Conservation (phyloP, 805 yeast genomes). For the Yarrowia hollandica region DNA sequence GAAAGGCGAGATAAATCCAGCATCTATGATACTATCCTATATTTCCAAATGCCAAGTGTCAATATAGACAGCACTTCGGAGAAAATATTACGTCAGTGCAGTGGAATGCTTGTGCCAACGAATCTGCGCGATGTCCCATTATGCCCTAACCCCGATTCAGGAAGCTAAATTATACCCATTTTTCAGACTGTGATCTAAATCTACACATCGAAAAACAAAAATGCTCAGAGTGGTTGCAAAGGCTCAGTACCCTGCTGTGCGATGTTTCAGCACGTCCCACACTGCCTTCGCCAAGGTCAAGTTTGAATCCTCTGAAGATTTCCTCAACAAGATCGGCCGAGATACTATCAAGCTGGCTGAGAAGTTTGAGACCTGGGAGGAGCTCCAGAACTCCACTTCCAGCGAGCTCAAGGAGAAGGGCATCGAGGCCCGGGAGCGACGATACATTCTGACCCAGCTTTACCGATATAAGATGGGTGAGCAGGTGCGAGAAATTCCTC, state of each 20-base stretch:
- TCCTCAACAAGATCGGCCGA: slow-evolving; percentile 78
- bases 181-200: slow-evolving; percentile 2
- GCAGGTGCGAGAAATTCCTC: slow-evolving; percentile 55
- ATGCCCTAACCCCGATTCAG: not conserved
- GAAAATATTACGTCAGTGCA: too few species aligned
- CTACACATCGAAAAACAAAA: slow-evolving; percentile 9
- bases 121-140: too few species aligned
- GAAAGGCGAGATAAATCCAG: too few species aligned
- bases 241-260: slow-evolving; percentile 16
- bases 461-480: slow-evolving; percentile 63
- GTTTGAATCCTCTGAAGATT: slow-evolving; percentile 38
- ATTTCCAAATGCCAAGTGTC: too few species aligned
- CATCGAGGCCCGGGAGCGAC: slow-evolving; percentile 67
- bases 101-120: too few species aligned
- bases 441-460: slow-evolving; percentile 66
- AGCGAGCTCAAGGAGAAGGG: slow-evolving; percentile 70
- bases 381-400: slow-evolving; percentile 59
- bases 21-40: too few species aligned
- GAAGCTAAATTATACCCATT: not conserved
- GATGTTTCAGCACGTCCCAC: slow-evolving; percentile 25
- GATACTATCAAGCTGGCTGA: slow-evolving; percentile 66
- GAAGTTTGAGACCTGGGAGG: slow-evolving; percentile 69
- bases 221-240: slow-evolving; percentile 26
- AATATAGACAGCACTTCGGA: too few species aligned
- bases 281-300: not conserved